These are phyloP conservation scores for Pythium periplocum DNA, from an alignment of 352 stramenopile species.

Conservation along the genomic window DNA sequence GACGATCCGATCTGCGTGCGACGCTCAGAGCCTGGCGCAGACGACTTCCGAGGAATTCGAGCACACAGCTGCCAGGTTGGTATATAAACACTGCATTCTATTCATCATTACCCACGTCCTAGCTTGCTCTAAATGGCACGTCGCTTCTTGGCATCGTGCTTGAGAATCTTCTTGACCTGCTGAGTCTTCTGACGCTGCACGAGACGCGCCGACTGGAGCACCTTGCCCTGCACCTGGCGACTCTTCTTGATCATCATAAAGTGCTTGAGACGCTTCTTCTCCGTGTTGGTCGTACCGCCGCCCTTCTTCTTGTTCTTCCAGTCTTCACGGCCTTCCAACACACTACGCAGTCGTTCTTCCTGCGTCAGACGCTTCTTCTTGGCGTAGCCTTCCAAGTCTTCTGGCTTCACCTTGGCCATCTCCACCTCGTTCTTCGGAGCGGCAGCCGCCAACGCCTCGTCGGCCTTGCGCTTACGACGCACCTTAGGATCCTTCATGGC, in stretches of 20 bases:
- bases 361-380: constrained; percentile 89
- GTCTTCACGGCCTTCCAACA: constrained; percentile 89
- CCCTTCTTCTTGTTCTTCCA: constrained; percentile 90
- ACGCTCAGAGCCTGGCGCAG: no score
- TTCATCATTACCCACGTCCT: no score
- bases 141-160: constrained; percentile 79
- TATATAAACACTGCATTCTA: no score
- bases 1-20: no score
- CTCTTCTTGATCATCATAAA: constrained; percentile 98
- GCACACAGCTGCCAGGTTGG: no score
- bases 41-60: no score
- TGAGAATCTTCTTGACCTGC: constrained; percentile 81
- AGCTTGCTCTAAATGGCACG: constrained; percentile 23
- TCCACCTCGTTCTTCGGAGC: constrained; percentile 32
- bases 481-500: constrained; percentile 78
- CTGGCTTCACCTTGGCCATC: constrained; percentile 67
- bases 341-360: constrained; percentile 71
- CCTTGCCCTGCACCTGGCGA: constrained; percentile 85
- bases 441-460: constrained; percentile 42
- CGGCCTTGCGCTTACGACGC: constrained; percentile 75
- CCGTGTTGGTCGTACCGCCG: constrained; percentile 96
- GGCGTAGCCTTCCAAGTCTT: constrained; percentile 79
- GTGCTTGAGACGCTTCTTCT: constrained; percentile 97
- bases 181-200: constrained; percentile 77
- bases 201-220: constrained; percentile 79